These are phyloP conservation scores for Tricholoma saponaceum DNA, from an alignment of 768 basidiomycete species.

Conservation along the genomic window DNA sequence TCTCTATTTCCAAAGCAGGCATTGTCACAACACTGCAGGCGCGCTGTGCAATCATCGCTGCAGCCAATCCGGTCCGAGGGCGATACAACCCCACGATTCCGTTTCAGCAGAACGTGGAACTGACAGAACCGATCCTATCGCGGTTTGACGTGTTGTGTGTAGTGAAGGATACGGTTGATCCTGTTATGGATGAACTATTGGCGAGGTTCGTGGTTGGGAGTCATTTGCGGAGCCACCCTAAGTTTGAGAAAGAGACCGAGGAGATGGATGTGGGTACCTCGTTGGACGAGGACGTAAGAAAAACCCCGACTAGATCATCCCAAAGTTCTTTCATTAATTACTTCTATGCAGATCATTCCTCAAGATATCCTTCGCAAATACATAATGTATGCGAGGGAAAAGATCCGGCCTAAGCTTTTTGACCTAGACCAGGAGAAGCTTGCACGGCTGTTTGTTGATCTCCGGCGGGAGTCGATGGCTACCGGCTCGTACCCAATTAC, in stretches of 20 bases:
- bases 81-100: slow-evolving; percentile 98
- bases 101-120: slow-evolving; percentile 96
- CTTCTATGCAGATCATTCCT: slow-evolving; percentile 73
- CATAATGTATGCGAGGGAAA: slow-evolving; percentile 98
- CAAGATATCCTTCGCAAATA: slow-evolving; percentile 96
- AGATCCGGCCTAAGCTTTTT: slow-evolving; percentile 87
- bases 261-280: slow-evolving; percentile 92
- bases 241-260: slow-evolving; percentile 81
- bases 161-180: slow-evolving; percentile 96
- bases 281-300: slow-evolving; percentile 84
- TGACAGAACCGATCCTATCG: slow-evolving; percentile 97
- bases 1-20: slow-evolving; percentile 98
- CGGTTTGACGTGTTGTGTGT: slow-evolving; percentile 98
- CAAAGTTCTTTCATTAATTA: not conserved
- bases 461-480: slow-evolving; percentile 92
- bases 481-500: slow-evolving; percentile 99
- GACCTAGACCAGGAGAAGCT: slow-evolving; percentile 97
- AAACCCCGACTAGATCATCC: not conserved
- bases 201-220: slow-evolving; percentile 98
- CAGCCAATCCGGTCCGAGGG: slow-evolving; percentile 95
- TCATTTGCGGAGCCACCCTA: slow-evolving; percentile 91
- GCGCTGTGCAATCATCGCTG: slow-evolving; percentile 95
- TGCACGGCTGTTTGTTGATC: slow-evolving; percentile 87
- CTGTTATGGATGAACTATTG: slow-evolving; percentile 92
- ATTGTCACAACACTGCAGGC: slow-evolving; percentile 98